Evolutionary conservation across 1,284 basidiomycete species (phyloP).

Genomic region (Irpex lacteus): DNA sequence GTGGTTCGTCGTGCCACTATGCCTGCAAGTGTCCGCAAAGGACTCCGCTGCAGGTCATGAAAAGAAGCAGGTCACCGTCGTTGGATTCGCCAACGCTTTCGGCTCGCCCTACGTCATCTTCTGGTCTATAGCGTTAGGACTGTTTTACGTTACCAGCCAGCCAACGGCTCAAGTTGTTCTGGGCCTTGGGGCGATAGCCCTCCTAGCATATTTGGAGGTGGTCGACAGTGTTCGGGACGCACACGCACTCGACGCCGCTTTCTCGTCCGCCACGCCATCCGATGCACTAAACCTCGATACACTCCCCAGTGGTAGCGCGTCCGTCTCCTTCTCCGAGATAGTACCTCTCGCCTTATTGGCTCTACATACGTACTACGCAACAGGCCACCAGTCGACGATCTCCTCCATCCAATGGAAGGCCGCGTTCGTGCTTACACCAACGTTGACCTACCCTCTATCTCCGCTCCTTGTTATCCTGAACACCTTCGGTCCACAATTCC

Average conservation of each 20-base stretch:
- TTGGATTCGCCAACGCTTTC: slow-evolving; percentile 89
- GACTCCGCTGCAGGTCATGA: neutral
- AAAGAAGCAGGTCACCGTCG: slow-evolving; percentile 58
- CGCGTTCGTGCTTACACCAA: slow-evolving; percentile 77
- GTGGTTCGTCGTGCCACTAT: slow-evolving; percentile 74
- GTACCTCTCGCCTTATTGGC: slow-evolving; percentile 76
- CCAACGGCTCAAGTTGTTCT: slow-evolving; percentile 83
- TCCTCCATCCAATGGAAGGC: slow-evolving; percentile 95
- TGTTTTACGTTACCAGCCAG: slow-evolving; percentile 71
- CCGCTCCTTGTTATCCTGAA: slow-evolving; percentile 81
- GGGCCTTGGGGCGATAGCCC: slow-evolving; percentile 56
- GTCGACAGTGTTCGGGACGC: slow-evolving; percentile 80
- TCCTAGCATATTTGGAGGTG: slow-evolving; percentile 75
- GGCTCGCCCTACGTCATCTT: slow-evolving; percentile 88
- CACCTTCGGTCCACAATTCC: slow-evolving; percentile 69
- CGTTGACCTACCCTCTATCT: slow-evolving; percentile 73
- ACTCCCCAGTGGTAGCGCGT: slow-evolving; percentile 25
- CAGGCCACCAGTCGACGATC: slow-evolving; percentile 91
- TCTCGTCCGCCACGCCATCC: slow-evolving; percentile 45
- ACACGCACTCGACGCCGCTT: slow-evolving; percentile 48
- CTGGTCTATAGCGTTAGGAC: slow-evolving; percentile 61
- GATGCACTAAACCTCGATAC: slow-evolving; percentile 34
- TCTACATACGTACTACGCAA: slow-evolving; percentile 77
- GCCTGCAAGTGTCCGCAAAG: slow-evolving; percentile 55
- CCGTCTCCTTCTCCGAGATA: slow-evolving; percentile 65